Base-by-base conservation (phyloP, 345 rosid species). In the Pugionium dolabratum region DNA sequence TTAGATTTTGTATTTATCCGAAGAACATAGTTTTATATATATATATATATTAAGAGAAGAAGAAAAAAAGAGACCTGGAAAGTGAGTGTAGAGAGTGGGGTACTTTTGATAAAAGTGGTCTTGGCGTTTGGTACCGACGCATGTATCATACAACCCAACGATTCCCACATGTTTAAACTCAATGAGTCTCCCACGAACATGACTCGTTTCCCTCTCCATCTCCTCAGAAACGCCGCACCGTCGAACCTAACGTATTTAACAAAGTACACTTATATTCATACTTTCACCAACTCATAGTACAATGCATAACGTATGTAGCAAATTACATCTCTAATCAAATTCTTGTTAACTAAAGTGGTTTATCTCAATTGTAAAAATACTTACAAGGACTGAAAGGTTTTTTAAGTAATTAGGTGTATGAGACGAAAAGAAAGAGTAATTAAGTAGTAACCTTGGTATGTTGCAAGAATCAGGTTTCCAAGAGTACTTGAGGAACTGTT, bases 141-240 rank as follows among this genome's bases (percentile, higher is more conserved):
- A 69, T 90, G 96, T 51, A 93, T 78, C 98, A 93, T 86, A 78
- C 98, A 93, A 4, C 78, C 78, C 69, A 93, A 43, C 61, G 98
- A 93, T 78, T 93, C 96, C 94, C 96, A 93, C 98, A 93, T 93
- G 82, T 93, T 93, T 39, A 90, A 72, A 79, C 97, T 90, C 94
- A 93, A 82, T 69, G 98, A 90, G 90, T 93, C 97, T 36, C 97
- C 98, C 45, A 93, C 98, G 54, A 93, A 93, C 98, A 93, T 93
- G 59, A 93, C 79, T 78, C 85, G 88, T 69, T 88, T 93, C 71
- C 98, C 97, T 67, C 81, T 80, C 83, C 84, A 86, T 70, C 77
- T 90, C 69, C 70, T 71, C 75, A 90, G 50, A 63, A 93, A 81
- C 37, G 85, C 88, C 77, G 49, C 75, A 9, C 98, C 98, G 67